Evolutionary conservation across 208 protist species (phyloP), one percentile per base, ranked within the genome.

Genomic region (Jaenimonas drosophilae): DNA sequence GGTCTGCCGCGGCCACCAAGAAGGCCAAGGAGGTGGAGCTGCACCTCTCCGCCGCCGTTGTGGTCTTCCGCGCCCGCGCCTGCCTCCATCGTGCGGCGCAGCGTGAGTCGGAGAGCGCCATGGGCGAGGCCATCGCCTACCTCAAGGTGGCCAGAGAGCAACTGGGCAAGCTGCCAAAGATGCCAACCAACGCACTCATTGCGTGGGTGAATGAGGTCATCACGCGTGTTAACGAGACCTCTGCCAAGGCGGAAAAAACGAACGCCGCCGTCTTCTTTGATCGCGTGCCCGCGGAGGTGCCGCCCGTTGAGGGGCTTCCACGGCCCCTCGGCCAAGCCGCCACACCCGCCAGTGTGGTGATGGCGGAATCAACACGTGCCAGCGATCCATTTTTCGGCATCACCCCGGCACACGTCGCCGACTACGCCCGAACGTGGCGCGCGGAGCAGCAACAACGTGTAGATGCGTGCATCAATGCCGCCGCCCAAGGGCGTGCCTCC

Each of bases 301-400:
- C 63, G 21, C 37, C 56, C 37, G 77, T 72, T 7, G 64, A 44
- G 29, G 75, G 64, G 25, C 64, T 93, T 30, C 64, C 72, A 7
- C 59, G 70, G 9, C 45, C 73, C 17, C 57, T 93, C 2, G 85
- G 85, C 21, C 68, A 74, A 34, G 51, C 77, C 2, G 83, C 65
- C 0, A 59, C 60, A 41, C 70, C 76, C 51, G 7, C 41, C 4
- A 66, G 64, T 51, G 74, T 91, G 38, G 60, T 74, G 14, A 44
- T 47, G 28, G 75, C 78, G 31, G 59, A 71, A 27, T 83, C 72
- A 24, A 76, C 64, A 37, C 66, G 76, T 11, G 80, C 59, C 30
- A 59, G 64, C 9, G 85, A 93, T 50, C 80, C 85, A 1, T 93
- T 93, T 44, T 89, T 93, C 49, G 85, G 85, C 37, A 90, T 93